Evolutionary conservation across 2,329 filamentous ascomycete genomes (phyloP), one percentile per base, ranked within the genome.

Genomic region (Periglandula ipomoeae): DNA sequence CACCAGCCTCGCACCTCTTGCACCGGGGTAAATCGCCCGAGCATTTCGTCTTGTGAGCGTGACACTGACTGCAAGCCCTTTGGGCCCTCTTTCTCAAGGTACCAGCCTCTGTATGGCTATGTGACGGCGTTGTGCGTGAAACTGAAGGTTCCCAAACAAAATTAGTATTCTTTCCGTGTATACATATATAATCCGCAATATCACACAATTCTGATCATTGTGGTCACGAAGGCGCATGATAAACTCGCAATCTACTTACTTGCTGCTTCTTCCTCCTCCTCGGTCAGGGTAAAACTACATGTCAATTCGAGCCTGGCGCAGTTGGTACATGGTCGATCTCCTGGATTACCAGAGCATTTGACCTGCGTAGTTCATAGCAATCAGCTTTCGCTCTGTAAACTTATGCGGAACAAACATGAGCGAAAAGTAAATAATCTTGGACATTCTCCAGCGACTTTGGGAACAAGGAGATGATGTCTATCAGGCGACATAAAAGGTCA

Each of bases 41-140:
- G 50, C 69, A 71, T 50, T 69, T 70, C 1, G 68, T 70, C 55
- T 71, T 71, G 55, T 70, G 67, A 3, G 61, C 50, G 52, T 70
- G 68, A 27, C 69, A 71, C 46, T 69, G 61, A 22, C 59, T 62
- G 53, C 69, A 71, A n/a, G 69, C 68, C 44, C 67, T 55, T 47
- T 70, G 69, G 4, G 68, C 68, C 32, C 69, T 63, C 48, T 69
- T 70, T 22, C 69, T 61, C 26, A 65, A 45, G 5, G 68, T 70
- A 6, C 69, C 69, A 7, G 68, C 69, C 52, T 71, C 68, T 13
- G 69, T 71, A 48, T 66, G 65, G 46, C 63, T 68, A 20, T 63
- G 61, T 1, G 67, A 68, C 9, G 69, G 68, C 7, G 61, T 66
- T 26, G 67, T 69, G 50, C 69, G 61, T 3, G 65, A 60, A 34